A percentile compares a stretch with the other conserved stretches of the same genome.
These are phyloP conservation scores for Stagonosporopsis chrysanthemi DNA, from an alignment of 2,329 filamentous ascomycete genomes.

Conservation along the genomic window DNA sequence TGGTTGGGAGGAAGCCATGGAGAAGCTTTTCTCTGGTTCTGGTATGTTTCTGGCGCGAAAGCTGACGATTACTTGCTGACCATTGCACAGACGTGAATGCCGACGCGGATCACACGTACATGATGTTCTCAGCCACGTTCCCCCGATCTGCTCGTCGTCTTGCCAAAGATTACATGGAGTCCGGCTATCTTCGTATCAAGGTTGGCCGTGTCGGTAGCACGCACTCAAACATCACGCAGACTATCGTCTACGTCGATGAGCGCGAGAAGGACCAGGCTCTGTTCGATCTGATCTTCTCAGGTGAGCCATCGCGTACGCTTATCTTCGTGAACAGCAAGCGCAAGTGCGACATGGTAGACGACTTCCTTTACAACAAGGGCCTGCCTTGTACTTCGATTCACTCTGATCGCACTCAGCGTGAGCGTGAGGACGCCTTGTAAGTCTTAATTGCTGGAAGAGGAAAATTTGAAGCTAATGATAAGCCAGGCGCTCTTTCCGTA, in stretches of 20 bases:
- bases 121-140: slow-evolving; percentile 97
- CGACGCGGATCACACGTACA: slow-evolving; percentile 70
- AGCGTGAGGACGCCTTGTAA: slow-evolving; percentile 89
- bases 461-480: slow-evolving; percentile 9
- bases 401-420: slow-evolving; percentile 81
- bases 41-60: slow-evolving; percentile 63
- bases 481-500: slow-evolving; percentile 74
- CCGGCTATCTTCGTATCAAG: slow-evolving; percentile 78
- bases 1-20: slow-evolving; percentile 81
- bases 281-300: slow-evolving; percentile 73
- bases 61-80: slow-evolving; percentile 19
- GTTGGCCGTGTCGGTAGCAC: slow-evolving; percentile 87
- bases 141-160: slow-evolving; percentile 79
- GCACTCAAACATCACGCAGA: slow-evolving; percentile 82
- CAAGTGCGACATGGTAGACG: slow-evolving; percentile 83
- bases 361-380: slow-evolving; percentile 80
- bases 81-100: slow-evolving; percentile 71
- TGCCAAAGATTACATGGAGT: slow-evolving; percentile 76
- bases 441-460: slow-evolving; percentile 31
- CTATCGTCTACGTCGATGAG: slow-evolving; percentile 71
- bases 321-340: slow-evolving; percentile 88
- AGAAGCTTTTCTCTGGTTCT: slow-evolving; percentile 78
- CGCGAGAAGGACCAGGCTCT: slow-evolving; percentile 73
- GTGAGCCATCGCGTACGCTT: slow-evolving; percentile 78
- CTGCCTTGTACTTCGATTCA: slow-evolving; percentile 91